These are phyloP conservation scores for Moricandia moricandioides DNA, from an alignment of 345 rosid genomes.

Conservation along the genomic window DNA sequence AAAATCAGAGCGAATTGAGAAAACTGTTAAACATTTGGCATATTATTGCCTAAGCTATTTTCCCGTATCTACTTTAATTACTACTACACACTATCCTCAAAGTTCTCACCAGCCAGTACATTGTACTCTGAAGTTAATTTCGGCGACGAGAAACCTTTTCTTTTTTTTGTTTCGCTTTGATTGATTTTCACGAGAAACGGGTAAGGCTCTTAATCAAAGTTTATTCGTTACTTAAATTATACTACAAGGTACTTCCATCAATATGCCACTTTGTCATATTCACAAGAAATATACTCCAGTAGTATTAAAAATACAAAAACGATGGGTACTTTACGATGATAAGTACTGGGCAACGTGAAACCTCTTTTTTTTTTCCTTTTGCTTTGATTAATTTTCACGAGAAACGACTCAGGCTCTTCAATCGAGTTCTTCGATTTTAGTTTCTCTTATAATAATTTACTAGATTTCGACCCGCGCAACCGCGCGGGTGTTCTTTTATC, in stretches of 20 bases:
- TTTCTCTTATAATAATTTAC: not conserved
- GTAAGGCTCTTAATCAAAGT: slow-evolving; percentile 1
- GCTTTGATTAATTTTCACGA: not conserved
- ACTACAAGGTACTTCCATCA: too few species aligned
- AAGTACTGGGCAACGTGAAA: not conserved
- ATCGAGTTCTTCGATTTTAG: not conserved
- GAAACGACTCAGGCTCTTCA: not conserved
- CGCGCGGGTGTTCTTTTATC: too few species aligned
- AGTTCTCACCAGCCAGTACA: not conserved
- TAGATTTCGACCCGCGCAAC: too few species aligned
- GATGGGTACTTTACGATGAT: too few species aligned
- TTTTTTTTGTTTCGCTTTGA: not conserved
- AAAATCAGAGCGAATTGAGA: not conserved
- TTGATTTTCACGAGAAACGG: not conserved
- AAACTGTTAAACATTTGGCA: not conserved
- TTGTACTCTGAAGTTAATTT: not conserved
- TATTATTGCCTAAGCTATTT: too few species aligned
- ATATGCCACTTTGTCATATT: too few species aligned
- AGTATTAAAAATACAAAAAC: too few species aligned
- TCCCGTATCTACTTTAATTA: too few species aligned
- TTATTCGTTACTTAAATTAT: not conserved
- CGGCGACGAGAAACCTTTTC: not conserved
- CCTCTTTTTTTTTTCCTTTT: not conserved
- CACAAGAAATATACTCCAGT: too few species aligned
- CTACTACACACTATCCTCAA: too few species aligned